phyloP scores from a whole-genome alignment of 2,329 filamentous ascomycete genomes.

The Colletotrichum phormii region DNA sequence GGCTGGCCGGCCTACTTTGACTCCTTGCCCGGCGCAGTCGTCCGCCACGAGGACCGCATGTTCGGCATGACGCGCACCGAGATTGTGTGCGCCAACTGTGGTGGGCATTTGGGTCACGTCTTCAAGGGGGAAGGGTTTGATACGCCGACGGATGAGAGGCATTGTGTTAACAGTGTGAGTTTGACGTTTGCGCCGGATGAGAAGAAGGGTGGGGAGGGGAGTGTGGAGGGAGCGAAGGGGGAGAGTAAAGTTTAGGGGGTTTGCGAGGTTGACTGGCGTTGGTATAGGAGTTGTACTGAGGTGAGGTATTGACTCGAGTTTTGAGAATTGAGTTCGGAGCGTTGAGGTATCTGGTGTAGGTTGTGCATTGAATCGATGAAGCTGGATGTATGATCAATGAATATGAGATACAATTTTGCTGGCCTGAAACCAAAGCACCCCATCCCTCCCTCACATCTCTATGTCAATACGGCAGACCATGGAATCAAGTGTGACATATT shows the following conservation, averaged over 20 bases:
- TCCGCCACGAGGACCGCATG: slow-evolving; percentile 79
- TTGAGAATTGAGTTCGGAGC: no score
- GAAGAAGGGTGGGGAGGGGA: slow-evolving; percentile 49
- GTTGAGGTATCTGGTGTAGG: no score
- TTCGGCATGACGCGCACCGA: slow-evolving; percentile 90
- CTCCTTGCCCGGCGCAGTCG: slow-evolving; percentile 90
- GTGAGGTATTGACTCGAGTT: no score
- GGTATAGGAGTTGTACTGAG: no score
- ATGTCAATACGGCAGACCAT: no score
- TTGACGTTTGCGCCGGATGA: slow-evolving; percentile 82
- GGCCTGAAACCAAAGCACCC: no score
- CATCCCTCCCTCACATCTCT: no score
- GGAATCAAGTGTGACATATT: no score
- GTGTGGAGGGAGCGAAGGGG: slow-evolving; percentile 44
- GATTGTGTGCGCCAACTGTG: slow-evolving; percentile 95
- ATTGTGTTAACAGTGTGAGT: slow-evolving; percentile 96
- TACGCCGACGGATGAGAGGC: slow-evolving; percentile 93
- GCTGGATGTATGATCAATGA: no score
- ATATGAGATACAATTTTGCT: no score
- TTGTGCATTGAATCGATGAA: no score
- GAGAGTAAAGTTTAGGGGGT: slow-evolving; percentile 50
- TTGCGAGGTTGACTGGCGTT: no score
- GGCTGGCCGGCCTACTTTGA: slow-evolving; percentile 99
- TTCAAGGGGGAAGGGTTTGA: slow-evolving; percentile 89
- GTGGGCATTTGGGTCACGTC: slow-evolving; percentile 90